These are phyloP conservation scores for Nicotiana knightiana DNA, from an alignment of 257 asterid genomes.

Conservation along the genomic window DNA sequence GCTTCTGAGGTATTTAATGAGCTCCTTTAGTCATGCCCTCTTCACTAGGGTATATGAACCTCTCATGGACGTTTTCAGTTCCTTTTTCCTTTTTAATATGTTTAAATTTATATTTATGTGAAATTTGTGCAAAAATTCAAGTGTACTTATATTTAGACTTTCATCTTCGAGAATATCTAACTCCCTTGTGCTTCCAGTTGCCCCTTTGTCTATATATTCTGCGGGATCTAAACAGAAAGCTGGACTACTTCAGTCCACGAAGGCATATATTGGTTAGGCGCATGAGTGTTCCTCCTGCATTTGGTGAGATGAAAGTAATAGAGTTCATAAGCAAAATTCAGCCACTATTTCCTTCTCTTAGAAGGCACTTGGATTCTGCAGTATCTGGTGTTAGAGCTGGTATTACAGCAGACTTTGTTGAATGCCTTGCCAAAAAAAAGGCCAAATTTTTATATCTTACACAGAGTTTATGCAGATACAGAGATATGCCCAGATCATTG, in stretches of 20 bases:
- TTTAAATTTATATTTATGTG: not conserved
- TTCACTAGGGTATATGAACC: not conserved
- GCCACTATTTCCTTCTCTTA: slow-evolving; percentile 54
- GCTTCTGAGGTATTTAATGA: slow-evolving; percentile 48
- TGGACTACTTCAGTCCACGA: slow-evolving; percentile 47
- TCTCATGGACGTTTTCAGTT: not conserved
- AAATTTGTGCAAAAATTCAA: not conserved
- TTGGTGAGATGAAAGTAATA: slow-evolving; percentile 32
- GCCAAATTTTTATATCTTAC: slow-evolving; percentile 25
- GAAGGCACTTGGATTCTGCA: slow-evolving; percentile 55
- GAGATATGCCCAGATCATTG: slow-evolving; percentile 75
- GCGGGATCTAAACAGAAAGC: slow-evolving; percentile 69
- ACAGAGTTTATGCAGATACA: slow-evolving; percentile 37
- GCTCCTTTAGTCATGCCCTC: slow-evolving; percentile 1
- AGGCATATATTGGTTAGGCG: slow-evolving; percentile 39
- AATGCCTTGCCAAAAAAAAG: slow-evolving; percentile 7
- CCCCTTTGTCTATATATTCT: slow-evolving; percentile 73
- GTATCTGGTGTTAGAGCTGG: slow-evolving; percentile 50
- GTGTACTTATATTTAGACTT: not conserved
- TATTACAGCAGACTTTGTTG: slow-evolving; percentile 22
- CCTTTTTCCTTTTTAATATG: not conserved
- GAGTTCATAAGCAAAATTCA: slow-evolving; percentile 44
- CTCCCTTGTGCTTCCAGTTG: slow-evolving; percentile 41
- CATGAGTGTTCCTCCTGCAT: slow-evolving; percentile 33
- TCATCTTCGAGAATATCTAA: slow-evolving; percentile 1